Conservation (phyloP, 2,329 filamentous ascomycete species). For the Fusarium citri region DNA sequence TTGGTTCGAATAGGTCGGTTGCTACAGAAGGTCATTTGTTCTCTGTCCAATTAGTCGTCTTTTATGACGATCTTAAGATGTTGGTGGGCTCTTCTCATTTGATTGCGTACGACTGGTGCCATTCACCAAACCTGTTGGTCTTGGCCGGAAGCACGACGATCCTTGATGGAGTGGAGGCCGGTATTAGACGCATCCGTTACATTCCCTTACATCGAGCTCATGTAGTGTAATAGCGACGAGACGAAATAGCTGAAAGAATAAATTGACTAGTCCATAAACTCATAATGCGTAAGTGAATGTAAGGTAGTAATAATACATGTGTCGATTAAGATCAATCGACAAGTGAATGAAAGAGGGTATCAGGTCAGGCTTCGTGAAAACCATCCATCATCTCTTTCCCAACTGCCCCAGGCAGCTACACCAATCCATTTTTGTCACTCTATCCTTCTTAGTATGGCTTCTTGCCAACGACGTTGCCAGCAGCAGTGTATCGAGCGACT, state of each 20-base stretch:
- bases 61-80: not conserved
- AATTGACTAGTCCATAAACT: not conserved
- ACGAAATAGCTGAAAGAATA: not conserved
- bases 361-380: conserved; percentile 4
- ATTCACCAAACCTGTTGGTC: not conserved
- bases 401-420: not conserved
- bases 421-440: rapidly evolving
- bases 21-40: not conserved
- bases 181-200: rapidly evolving
- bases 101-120: not conserved
- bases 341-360: conserved; percentile 24
- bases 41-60: not conserved
- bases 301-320: conserved; percentile 21
- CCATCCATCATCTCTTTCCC: not conserved
- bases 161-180: too few relatives aligned
- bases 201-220: rapidly evolving
- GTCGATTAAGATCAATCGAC: not conserved
- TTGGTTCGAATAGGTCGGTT: too few relatives aligned
- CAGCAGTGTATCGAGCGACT: conserved; percentile 50
- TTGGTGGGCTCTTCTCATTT: not conserved
- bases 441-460: conserved; percentile 42
- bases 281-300: conserved; percentile 25
- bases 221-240: not conserved
- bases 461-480: conserved; percentile 49
- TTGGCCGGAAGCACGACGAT: not conserved